phyloP scores from a whole-genome alignment of 2,329 filamentous ascomycete genomes.

The Fusarium pininemorale region DNA sequence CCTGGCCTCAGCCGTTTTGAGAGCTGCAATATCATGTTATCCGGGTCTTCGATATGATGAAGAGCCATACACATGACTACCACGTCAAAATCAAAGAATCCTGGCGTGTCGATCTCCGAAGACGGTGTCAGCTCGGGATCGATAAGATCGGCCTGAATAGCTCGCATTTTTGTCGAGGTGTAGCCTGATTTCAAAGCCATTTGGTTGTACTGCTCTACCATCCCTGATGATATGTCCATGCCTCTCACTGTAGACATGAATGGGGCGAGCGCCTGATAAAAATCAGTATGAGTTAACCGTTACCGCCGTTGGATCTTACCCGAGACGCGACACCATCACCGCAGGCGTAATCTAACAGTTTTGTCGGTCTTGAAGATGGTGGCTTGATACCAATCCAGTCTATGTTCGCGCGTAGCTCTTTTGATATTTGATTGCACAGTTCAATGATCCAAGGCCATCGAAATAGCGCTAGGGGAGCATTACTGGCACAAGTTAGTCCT shows the following conservation, averaged over 20 bases:
- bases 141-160: constrained; percentile 46
- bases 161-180: constrained; percentile 40
- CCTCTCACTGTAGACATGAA: constrained; percentile 46
- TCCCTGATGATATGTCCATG: constrained; percentile 48
- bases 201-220: constrained; percentile 47
- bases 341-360: constrained; percentile 47
- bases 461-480: constrained; percentile 25
- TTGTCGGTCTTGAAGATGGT: constrained; percentile 4
- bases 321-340: constrained; percentile 44
- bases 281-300: not conserved
- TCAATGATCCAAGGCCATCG: constrained; percentile 39
- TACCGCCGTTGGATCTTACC: constrained; percentile 16
- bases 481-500: constrained; percentile 7
- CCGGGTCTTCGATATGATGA: constrained; percentile 47
- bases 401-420: constrained; percentile 38
- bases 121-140: constrained; percentile 32
- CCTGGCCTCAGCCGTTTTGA: constrained; percentile 42
- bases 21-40: constrained; percentile 42
- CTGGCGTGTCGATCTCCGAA: constrained; percentile 26
- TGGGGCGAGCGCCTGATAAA: constrained; percentile 43
- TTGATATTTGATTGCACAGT: constrained; percentile 39
- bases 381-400: constrained; percentile 40
- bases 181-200: constrained; percentile 39
- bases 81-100: constrained; percentile 45
- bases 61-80: constrained; percentile 49